phyloP scores from a whole-genome alignment of 148 eudicot genomes.

The Camellia sinensis region DNA sequence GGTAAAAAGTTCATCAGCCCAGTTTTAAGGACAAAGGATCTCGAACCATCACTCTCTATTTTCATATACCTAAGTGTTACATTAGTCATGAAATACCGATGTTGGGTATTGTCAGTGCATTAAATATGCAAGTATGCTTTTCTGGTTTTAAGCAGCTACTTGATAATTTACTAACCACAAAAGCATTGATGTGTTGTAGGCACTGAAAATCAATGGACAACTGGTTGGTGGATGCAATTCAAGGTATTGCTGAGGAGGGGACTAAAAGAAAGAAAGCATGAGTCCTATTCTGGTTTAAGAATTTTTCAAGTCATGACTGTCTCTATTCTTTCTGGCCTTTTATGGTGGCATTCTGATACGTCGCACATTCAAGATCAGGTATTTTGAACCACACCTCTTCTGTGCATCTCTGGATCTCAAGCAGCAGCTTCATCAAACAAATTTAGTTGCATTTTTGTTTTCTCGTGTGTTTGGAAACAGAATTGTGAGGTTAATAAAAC shows the following conservation, averaged over 20 bases:
- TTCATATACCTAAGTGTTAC: neutral
- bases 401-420: neutral
- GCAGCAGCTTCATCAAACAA: neutral
- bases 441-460: neutral
- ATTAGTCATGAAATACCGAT: neutral
- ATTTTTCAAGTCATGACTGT: conserved; percentile 76
- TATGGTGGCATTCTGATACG: conserved; percentile 88
- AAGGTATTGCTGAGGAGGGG: conserved; percentile 69
- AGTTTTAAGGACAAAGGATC: too few species aligned
- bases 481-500: too few species aligned
- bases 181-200: conserved; percentile 19
- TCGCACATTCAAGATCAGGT: conserved; percentile 85
- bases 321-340: conserved; percentile 64
- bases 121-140: neutral
- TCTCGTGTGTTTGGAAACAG: too few species aligned
- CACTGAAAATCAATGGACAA: conserved; percentile 58
- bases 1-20: too few species aligned
- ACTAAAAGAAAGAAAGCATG: conserved; percentile 70
- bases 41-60: neutral
- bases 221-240: conserved; percentile 84
- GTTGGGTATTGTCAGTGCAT: neutral
- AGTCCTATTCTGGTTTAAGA: conserved; percentile 63
- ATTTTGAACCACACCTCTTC: neutral
- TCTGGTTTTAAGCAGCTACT: too few species aligned
- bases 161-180: neutral